These are phyloP conservation scores for Dioscorea alata DNA, from an alignment of 106 monocot genomes.

Conservation along the genomic window DNA sequence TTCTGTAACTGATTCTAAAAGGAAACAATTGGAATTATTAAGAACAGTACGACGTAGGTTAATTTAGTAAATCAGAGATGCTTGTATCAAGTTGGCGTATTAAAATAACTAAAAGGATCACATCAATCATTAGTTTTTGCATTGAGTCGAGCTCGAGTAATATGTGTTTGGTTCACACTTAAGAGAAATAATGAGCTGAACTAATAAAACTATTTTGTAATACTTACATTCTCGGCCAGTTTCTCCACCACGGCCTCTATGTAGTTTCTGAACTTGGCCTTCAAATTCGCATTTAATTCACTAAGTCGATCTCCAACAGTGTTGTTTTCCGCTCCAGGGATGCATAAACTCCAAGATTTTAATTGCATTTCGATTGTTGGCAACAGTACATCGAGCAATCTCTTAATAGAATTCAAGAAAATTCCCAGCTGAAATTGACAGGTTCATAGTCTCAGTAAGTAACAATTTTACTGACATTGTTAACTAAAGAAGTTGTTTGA, in stretches of 20 bases:
- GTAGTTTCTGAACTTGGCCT: conserved; percentile 95
- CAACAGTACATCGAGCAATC: conserved; percentile 81
- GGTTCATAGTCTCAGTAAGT: neutral
- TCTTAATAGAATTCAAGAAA: conserved; percentile 89
- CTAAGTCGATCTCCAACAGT: conserved; percentile 71
- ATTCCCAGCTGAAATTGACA: conserved; percentile 59
- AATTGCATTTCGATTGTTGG: conserved; percentile 81
- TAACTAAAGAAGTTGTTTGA: neutral
- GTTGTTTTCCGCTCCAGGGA: conserved; percentile 59
- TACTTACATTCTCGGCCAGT: conserved; percentile 85
- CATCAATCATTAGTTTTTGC: no score
- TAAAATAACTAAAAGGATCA: no score
- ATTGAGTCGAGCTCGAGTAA: no score
- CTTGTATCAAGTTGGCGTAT: no score
- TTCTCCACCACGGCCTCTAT: conserved; percentile 88
- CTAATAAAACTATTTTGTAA: no score
- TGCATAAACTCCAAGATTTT: conserved; percentile 89
- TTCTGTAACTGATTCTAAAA: conserved; percentile 61
- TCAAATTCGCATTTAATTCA: conserved; percentile 79
- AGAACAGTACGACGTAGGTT: neutral
- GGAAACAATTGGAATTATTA: neutral
- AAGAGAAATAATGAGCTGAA: no score
- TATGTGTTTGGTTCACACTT: no score
- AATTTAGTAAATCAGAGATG: no score
- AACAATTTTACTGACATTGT: no score